Percentiles rank a stretch among this genome's conserved stretches.
These are phyloP conservation scores for Magnolia sinica DNA, from an alignment of 164 flowering plant species.

Conservation along the genomic window DNA sequence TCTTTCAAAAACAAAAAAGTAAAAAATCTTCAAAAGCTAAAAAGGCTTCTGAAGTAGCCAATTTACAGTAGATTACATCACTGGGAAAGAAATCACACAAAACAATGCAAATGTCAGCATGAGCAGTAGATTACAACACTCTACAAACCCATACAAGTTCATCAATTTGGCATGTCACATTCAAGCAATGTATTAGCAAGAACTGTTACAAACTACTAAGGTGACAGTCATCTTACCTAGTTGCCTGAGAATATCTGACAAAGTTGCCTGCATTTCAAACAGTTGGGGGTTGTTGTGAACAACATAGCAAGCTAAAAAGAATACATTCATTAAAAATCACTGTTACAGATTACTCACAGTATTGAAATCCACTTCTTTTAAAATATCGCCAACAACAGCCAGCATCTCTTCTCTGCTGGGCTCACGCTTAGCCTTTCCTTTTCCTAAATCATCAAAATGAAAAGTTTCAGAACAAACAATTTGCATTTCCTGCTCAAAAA, in stretches of 20 bases:
- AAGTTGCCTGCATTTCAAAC: conserved; percentile 60
- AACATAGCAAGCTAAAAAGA: neutral
- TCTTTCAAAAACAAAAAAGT: no score
- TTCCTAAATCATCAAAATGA: conserved; percentile 27
- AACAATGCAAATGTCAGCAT: no score
- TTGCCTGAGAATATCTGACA: conserved; percentile 75
- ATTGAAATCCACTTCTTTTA: conserved; percentile 85
- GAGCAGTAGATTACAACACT: no score
- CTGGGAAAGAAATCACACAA: no score
- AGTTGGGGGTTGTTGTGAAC: neutral
- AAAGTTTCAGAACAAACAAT: no score
- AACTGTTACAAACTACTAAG: neutral
- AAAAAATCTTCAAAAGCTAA: no score
- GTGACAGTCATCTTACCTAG: conserved; percentile 43
- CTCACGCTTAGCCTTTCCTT: conserved; percentile 44
- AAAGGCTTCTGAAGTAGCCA: no score
- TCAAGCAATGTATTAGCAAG: no score
- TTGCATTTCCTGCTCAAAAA: no score
- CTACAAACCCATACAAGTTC: no score
- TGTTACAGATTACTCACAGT: conserved; percentile 46
- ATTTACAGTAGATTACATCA: no score
- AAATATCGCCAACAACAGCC: conserved; percentile 51
- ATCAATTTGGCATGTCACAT: no score
- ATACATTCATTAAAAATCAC: neutral
- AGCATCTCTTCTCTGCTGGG: conserved; percentile 73